Evolutionary conservation across 2,329 filamentous ascomycete genomes (phyloP).

Genomic region (Fusarium tricinctum): DNA sequence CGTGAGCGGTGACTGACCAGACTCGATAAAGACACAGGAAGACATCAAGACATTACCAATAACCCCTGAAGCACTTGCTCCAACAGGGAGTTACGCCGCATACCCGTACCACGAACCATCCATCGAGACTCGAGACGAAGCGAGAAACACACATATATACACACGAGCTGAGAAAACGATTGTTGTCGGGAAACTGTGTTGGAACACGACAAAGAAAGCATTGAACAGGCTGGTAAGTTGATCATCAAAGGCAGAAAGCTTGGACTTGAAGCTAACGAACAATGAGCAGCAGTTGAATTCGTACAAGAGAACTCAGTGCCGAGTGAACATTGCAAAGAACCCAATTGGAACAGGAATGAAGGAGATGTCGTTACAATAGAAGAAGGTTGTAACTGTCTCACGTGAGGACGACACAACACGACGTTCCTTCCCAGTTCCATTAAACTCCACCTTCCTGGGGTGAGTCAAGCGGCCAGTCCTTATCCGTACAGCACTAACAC

Average conservation of each 20-base stretch:
- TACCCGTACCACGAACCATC: neutral
- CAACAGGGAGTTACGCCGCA: neutral
- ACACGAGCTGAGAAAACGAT: too few species aligned
- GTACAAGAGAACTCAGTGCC: neutral
- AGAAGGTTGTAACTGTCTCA: conserved; percentile 19
- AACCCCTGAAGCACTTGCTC: neutral
- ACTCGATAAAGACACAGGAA: neutral
- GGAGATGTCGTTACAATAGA: neutral
- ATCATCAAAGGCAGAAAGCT: conserved; percentile 1
- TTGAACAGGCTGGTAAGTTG: neutral
- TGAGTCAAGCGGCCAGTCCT: conserved; percentile 44
- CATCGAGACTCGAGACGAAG: neutral
- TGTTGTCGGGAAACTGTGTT: rapidly evolving
- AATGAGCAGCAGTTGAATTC: neutral
- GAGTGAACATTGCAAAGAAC: rapidly evolving
- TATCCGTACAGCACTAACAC: neutral
- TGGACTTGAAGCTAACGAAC: neutral
- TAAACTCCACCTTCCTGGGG: conserved; percentile 37
- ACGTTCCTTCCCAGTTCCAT: neutral
- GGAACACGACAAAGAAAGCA: conserved; percentile 1
- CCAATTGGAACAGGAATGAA: neutral
- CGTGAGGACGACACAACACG: conserved; percentile 5
- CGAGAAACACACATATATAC: too few species aligned
- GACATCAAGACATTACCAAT: neutral
- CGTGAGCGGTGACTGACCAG: neutral